Evolutionary conservation across 164 flowering plant species (phyloP), one percentile per base, ranked within the genome.

Genomic region (Annona cherimola): DNA sequence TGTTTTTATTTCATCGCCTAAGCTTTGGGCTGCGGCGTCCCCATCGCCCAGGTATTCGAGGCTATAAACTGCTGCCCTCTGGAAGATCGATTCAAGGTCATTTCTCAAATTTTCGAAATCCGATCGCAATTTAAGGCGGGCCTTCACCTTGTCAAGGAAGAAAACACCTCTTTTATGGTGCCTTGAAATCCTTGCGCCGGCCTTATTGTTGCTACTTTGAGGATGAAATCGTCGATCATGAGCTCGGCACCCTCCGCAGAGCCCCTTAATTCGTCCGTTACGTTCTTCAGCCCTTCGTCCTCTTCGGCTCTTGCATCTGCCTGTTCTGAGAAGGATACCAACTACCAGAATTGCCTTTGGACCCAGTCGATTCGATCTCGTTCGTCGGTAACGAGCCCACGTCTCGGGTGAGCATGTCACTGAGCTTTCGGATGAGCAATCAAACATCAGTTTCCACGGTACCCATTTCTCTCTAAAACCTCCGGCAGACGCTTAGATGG

Each of bases 321-420:
- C 26, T 81, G 81, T 59, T 69, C 60, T 1, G 83, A 40, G 74
- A 82, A 81, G 35, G 76, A 50, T n/a, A 63, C 66, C 73, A 82
- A 77, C 50, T 66, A 7, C 43, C 16, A 44, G 1, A 84, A 74
- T 61, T 84, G 80, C 0, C 1, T 20, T 4, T 71, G 63, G 5
- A 84, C 3, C 4, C 26, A 14, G 43, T 70, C 63, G 2, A 82
- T 73, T 65, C 76, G 60, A 5, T 66, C 71, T 0, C 67, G 9
- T 3, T 79, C 82, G 1, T 74, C 80, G 11, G 5, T 3, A 82
- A 61, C 14, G 74, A 50, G 16, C 1, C 5, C 0, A 67, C 75
- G 66, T 78, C 81, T 41, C 71, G 62, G 3, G 65, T 45, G 8
- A 84, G 35, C 20, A 77, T 12, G 11, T 75, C 70, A 3, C 55